Base-by-base conservation (phyloP, 208 protist genomes). In the Crithidia brevicula region DNA sequence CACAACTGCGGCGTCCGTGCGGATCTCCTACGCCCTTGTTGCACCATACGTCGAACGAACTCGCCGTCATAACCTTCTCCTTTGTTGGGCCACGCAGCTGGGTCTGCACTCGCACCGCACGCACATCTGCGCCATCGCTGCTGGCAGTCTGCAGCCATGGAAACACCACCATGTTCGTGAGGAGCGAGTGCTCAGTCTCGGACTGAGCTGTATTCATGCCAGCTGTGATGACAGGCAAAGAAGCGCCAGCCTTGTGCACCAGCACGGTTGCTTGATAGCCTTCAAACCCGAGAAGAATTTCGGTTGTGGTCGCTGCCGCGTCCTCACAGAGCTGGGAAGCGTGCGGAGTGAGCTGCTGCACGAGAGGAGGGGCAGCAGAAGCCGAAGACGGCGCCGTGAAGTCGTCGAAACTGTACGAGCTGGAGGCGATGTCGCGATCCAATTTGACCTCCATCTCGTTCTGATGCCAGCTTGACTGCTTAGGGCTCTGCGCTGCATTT, bases 281-380 rank as follows among this genome's bases (percentile, higher is more conserved):
- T 33, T 47, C 61, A 25, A 75, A 57, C 27, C 70, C 70, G 10
- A 75, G 27, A 16, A 75, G 61, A 36, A 75, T 61, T 27, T 69
- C n/a, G n/a, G n/a, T n/a, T n/a, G n/a, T n/a, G n/a, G n/a, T n/a
- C n/a, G n/a, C n/a, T n/a, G n/a, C 53, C 18, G 51, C 38, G 9
- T 1, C 16, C 23, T 6, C 4, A 4, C 18, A 7, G 36, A 40
- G 10, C 15, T 40, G 36, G 15, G 36, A 7, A 16, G 36, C 36
- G 15, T 40, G 10, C 36, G 36, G 36, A 40, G 36, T 23, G 22
- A 15, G 30, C 43, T 20, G 7, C 7, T 15, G 1, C 9, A 10
- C 34, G 4, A 33, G 23, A 11, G 43, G 43, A 1, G 31, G 27
- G 11, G 42, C 42, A 1, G 43, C 27, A 25, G 58, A 25, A 4